A percentile compares a stretch with the other conserved stretches of the same genome.
These are phyloP conservation scores for Bonia amplexicaulis DNA, from an alignment of 176 grass and related monocot genomes.

Conservation along the genomic window DNA sequence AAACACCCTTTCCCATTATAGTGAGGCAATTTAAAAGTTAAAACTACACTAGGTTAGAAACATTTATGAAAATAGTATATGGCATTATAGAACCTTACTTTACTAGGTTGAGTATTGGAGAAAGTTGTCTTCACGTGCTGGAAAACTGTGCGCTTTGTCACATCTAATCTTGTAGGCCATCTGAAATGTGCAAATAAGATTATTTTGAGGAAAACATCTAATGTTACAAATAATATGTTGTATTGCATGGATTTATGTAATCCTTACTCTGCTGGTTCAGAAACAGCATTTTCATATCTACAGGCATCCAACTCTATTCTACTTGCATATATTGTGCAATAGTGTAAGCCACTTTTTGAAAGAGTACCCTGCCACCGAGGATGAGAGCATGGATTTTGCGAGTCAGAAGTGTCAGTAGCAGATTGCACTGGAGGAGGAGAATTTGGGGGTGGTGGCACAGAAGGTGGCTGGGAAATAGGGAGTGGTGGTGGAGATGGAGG, in stretches of 20 bases:
- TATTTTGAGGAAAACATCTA: constrained; percentile 4
- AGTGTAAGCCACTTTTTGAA: constrained; percentile 90
- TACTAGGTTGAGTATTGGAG: constrained; percentile 61
- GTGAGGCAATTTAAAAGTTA: neutral
- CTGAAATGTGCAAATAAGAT: constrained; percentile 38
- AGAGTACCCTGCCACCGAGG: constrained; percentile 77
- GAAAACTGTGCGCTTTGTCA: constrained; percentile 81
- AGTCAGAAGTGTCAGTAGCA: constrained; percentile 29
- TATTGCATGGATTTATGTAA: constrained; percentile 13
- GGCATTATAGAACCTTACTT: constrained; percentile 50
- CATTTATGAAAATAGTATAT: constrained; percentile 23
- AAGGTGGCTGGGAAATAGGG: constrained; percentile 64
- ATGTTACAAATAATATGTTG: neutral
- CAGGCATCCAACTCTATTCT: constrained; percentile 71
- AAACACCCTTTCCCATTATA: neutral
- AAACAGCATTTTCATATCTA: constrained; percentile 62
- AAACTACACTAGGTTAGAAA: neutral
- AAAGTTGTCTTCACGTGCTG: constrained; percentile 84
- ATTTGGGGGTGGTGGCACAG: constrained; percentile 65
- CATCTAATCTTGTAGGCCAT: constrained; percentile 87
- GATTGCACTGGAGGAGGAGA: constrained; percentile 52
- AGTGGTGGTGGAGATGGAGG: constrained; percentile 49
- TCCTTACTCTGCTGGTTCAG: constrained; percentile 86
- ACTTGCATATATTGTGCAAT: constrained; percentile 77
- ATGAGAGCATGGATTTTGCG: constrained; percentile 30